These are phyloP conservation scores for Debaryomyces psychrophilus DNA, from an alignment of 1,139 yeast genomes.

Conservation along the genomic window DNA sequence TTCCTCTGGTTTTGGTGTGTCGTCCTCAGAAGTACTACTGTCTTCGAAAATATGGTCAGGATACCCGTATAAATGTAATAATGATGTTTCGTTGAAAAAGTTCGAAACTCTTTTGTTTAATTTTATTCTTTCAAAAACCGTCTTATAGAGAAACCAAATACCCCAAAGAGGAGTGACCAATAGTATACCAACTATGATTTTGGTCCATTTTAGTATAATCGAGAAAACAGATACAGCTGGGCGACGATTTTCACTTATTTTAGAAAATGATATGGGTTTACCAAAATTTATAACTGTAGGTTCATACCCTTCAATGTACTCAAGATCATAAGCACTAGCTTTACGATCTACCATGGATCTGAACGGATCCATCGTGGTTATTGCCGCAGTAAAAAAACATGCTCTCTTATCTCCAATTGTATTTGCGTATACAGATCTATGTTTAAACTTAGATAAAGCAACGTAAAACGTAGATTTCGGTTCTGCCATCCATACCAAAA, in stretches of 20 bases:
- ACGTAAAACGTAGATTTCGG: constrained; percentile 61
- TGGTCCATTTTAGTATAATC: constrained; percentile 50
- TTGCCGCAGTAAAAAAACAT: constrained; percentile 80
- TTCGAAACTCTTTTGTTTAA: constrained; percentile 36
- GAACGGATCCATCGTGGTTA: constrained; percentile 67
- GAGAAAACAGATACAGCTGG: neutral
- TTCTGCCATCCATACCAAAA: constrained; percentile 67
- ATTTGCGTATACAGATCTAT: constrained; percentile 68
- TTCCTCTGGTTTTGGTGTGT: constrained; percentile 1
- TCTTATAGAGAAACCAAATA: constrained; percentile 48
- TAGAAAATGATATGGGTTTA: constrained; percentile 27
- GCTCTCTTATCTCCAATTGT: constrained; percentile 78
- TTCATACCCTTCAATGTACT: constrained; percentile 52
- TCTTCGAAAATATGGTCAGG: constrained; percentile 10
- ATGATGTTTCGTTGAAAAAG: constrained; percentile 33
- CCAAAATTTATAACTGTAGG: constrained; percentile 56
- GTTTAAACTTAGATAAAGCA: constrained; percentile 55
- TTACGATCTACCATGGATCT: constrained; percentile 41
- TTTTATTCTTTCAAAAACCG: constrained; percentile 44
- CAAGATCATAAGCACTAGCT: constrained; percentile 43
- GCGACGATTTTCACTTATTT: neutral
- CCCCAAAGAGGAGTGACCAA: constrained; percentile 59
- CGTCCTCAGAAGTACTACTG: constrained; percentile 13
- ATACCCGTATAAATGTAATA: constrained; percentile 33
- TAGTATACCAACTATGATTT: constrained; percentile 41